These are phyloP conservation scores for Debaryomyces castellii DNA, from an alignment of 805 yeast species.

Conservation along the genomic window DNA sequence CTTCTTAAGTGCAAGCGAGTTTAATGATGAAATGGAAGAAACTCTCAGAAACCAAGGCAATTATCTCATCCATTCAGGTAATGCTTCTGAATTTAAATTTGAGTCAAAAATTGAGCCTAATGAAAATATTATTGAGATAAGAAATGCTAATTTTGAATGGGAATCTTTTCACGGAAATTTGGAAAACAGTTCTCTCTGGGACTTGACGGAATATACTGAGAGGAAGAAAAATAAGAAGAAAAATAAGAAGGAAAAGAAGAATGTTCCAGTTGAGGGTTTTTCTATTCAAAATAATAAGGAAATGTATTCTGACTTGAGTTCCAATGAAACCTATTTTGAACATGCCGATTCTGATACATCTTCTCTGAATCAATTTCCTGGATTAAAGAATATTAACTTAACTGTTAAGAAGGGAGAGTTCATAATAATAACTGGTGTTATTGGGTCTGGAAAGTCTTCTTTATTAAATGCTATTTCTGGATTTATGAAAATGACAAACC, in stretches of 20 bases:
- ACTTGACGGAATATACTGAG: constrained; percentile 11
- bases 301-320: constrained; percentile 4
- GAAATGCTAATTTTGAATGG: constrained; percentile 31
- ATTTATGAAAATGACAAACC: constrained; percentile 32
- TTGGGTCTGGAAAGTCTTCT: constrained; percentile 45
- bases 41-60: constrained; percentile 3
- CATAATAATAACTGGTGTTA: constrained; percentile 41
- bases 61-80: constrained; percentile 1
- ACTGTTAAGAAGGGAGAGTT: constrained; percentile 32
- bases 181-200: constrained; percentile 24
- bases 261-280: constrained; percentile 91
- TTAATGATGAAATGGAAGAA: constrained; percentile 11
- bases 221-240: constrained; percentile 12
- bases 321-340: constrained; percentile 13
- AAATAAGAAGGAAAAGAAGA: background rate
- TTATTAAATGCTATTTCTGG: constrained; percentile 41
- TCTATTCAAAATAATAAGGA: constrained; percentile 38
- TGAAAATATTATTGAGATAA: constrained; percentile 20
- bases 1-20: constrained; percentile 26
- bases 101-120: constrained; percentile 1
- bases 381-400: constrained; percentile 33
- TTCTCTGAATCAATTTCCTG: constrained; percentile 22
- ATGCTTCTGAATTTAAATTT: constrained; percentile 3
- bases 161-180: constrained; percentile 26
- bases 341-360: constrained; percentile 8